Conservation (phyloP, 2,329 filamentous ascomycete species). For the Ophiostoma triangulosporum region DNA sequence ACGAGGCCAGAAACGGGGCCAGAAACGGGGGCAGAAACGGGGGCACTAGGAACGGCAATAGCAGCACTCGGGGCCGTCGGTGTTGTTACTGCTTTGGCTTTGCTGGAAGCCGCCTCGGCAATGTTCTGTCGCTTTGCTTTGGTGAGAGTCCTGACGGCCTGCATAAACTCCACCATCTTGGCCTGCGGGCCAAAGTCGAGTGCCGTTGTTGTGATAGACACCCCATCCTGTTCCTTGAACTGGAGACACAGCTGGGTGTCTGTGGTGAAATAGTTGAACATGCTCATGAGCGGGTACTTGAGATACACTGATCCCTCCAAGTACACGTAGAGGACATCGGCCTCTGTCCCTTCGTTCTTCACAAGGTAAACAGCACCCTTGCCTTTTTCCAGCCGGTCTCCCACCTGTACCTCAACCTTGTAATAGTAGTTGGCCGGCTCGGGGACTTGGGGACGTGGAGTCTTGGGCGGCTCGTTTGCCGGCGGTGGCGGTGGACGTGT, state of each 20-base stretch:
- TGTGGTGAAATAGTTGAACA: slow-evolving; percentile 13
- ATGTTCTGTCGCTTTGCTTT: neutral
- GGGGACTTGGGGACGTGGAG: neutral
- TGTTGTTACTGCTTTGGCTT: neutral
- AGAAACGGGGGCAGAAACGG: neutral
- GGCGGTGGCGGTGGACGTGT: neutral
- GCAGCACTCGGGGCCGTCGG: neutral
- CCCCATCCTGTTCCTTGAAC: slow-evolving; percentile 11
- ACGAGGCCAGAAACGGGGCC: too few species aligned
- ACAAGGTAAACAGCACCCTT: slow-evolving; percentile 8
- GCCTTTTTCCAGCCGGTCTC: slow-evolving; percentile 9
- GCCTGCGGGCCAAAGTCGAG: slow-evolving; percentile 8
- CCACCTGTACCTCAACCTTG: slow-evolving; percentile 8
- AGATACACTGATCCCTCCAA: slow-evolving; percentile 11
- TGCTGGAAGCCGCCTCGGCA: neutral
- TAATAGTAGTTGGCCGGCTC: slow-evolving; percentile 1
- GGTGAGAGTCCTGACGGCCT: slow-evolving; percentile 1
- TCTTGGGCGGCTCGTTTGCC: neutral
- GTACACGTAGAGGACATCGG: slow-evolving; percentile 8
- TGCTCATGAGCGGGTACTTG: slow-evolving; percentile 11
- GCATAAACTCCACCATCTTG: slow-evolving; percentile 11
- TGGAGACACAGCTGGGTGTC: slow-evolving; percentile 8
- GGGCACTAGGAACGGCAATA: neutral
- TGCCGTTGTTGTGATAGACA: slow-evolving; percentile 10
- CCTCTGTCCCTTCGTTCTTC: neutral